Evolutionary conservation across 129 eudicot genomes (phyloP).

Genomic region (Gnaphalium uliginosum): DNA sequence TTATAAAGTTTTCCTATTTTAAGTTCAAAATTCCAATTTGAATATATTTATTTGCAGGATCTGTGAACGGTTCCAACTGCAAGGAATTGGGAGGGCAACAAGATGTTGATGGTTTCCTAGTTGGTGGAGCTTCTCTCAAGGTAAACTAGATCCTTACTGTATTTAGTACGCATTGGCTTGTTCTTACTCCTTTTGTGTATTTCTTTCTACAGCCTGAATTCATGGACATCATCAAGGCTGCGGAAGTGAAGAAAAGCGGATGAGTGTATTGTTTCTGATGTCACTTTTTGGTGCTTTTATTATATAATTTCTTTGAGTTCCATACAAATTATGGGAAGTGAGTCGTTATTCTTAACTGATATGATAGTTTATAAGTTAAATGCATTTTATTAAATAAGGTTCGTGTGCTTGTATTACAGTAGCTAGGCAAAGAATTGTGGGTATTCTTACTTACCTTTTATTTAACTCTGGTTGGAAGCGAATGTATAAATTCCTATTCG

Average conservation of each 20-base stretch:
- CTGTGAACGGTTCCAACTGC: slow-evolving; percentile 85
- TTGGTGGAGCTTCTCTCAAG: slow-evolving; percentile 98
- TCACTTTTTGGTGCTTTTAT: not conserved
- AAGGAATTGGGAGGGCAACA: slow-evolving; percentile 77
- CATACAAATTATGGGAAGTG: slow-evolving; percentile 3
- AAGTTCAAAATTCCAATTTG: too few relatives aligned
- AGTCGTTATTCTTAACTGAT: not conserved
- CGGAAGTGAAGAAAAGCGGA: slow-evolving; percentile 67
- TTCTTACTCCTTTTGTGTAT: not conserved
- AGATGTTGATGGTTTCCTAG: slow-evolving; percentile 92
- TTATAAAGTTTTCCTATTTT: too few relatives aligned
- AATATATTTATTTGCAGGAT: slow-evolving; percentile 47
- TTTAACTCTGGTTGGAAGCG: not conserved
- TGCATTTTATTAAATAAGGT: slow-evolving; percentile 8
- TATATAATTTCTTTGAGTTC: not conserved
- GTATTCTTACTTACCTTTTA: not conserved
- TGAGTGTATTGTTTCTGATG: slow-evolving; percentile 4
- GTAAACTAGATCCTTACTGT: slow-evolving; percentile 23
- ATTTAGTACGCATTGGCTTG: not conserved
- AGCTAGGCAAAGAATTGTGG: not conserved
- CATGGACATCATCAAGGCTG: slow-evolving; percentile 89
- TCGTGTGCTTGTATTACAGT: not conserved
- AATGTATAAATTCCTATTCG: too few relatives aligned
- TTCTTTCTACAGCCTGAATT: slow-evolving; percentile 64
- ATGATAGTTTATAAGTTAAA: not conserved